Conservation (phyloP, 805 yeast genomes). For the Zygosaccharomyces rouxii region DNA sequence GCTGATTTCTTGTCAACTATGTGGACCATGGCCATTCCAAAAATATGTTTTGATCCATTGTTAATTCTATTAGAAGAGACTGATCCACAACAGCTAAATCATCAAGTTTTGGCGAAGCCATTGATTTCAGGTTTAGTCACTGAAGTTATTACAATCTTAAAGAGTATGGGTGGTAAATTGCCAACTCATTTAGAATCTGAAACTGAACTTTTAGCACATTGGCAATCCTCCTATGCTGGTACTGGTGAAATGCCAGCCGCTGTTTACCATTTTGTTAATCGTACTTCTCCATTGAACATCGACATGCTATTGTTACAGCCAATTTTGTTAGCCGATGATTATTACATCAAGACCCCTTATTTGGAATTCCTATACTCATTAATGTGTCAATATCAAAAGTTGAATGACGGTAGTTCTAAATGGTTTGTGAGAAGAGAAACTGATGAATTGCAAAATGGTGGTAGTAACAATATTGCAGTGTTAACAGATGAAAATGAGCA, state of each 20-base stretch:
- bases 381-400: constrained; percentile 56
- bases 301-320: constrained; percentile 82
- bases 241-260: constrained; percentile 49
- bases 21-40: constrained; percentile 81
- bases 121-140: constrained; percentile 71
- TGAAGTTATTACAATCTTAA: constrained; percentile 69
- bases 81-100: constrained; percentile 51
- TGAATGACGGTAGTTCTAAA: constrained; percentile 41
- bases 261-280: constrained; percentile 61
- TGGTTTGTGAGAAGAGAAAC: constrained; percentile 28
- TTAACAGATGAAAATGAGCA: constrained; percentile 12
- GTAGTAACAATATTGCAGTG: neutral
- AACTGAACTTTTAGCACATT: constrained; percentile 48
- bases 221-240: constrained; percentile 45
- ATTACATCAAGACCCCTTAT: constrained; percentile 81
- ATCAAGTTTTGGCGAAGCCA: constrained; percentile 80
- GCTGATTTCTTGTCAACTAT: constrained; percentile 64
- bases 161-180: constrained; percentile 71
- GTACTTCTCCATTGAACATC: constrained; percentile 51
- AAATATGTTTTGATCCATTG: constrained; percentile 72
- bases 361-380: constrained; percentile 81
- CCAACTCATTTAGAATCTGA: constrained; percentile 63
- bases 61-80: constrained; percentile 70
- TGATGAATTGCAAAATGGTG: constrained; percentile 10
- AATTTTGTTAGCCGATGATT: constrained; percentile 84